Evolutionary conservation across 108 stramenopile genomes (phyloP).

Genomic region (Cyclotella cryptica): DNA sequence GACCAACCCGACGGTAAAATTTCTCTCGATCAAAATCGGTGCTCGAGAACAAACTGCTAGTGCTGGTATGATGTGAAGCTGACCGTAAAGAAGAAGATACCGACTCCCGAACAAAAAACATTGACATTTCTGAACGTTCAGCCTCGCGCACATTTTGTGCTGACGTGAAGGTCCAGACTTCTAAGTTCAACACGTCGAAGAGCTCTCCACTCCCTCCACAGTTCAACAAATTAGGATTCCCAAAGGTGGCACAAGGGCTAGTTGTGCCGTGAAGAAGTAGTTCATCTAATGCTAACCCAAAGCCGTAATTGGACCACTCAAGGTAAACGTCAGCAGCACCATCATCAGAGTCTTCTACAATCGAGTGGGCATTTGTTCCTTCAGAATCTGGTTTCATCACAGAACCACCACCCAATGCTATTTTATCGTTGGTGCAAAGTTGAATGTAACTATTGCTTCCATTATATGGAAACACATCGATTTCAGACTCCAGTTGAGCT

Average conservation of each 20-base stretch:
- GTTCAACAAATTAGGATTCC: conserved; percentile 62
- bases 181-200: conserved; percentile 78
- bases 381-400: conserved; percentile 6
- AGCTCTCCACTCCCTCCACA: conserved; percentile 47
- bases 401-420: conserved; percentile 80
- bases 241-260: conserved; percentile 81
- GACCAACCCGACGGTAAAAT: conserved; percentile 41
- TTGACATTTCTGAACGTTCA: conserved; percentile 63
- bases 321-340: conserved; percentile 19
- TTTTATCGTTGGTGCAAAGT: conserved; percentile 68
- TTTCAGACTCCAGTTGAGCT: conserved; percentile 75
- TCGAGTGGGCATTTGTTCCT: conserved; percentile 2
- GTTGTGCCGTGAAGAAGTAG: conserved; percentile 72
- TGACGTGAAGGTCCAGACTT: conserved; percentile 84
- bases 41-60: conserved; percentile 18
- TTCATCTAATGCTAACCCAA: conserved; percentile 72
- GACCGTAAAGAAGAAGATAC: conserved; percentile 2
- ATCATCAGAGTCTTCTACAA: conserved; percentile 7
- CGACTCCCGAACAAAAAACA: conserved; percentile 34
- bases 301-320: conserved; percentile 62
- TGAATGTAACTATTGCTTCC: conserved; percentile 73
- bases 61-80: conserved; percentile 3
- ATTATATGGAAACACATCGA: conserved; percentile 81
- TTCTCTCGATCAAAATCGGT: conserved; percentile 33
- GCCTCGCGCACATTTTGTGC: conserved; percentile 67